Evolutionary conservation across 169 alveolate species (phyloP).

Genomic region (Theileria annulata): DNA sequence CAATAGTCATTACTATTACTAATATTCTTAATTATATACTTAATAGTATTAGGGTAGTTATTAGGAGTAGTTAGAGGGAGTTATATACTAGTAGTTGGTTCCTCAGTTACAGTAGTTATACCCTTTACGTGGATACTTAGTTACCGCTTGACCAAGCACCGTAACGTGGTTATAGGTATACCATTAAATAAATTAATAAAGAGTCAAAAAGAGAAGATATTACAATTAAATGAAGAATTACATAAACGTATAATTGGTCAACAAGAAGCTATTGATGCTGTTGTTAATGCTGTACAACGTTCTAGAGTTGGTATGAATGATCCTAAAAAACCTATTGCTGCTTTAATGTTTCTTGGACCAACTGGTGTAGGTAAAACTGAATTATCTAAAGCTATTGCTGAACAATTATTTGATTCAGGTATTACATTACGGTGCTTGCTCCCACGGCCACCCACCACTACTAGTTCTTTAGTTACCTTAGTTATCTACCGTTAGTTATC

Average conservation of each 20-base stretch:
- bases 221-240: constrained; percentile 74
- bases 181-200: constrained; percentile 78
- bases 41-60: too few species aligned
- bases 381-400: constrained; percentile 88
- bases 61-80: too few species aligned
- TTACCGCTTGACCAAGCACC: too few species aligned
- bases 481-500: too few species aligned
- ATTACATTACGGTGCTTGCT: neutral
- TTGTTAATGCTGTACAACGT: constrained; percentile 82
- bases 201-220: constrained; percentile 82
- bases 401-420: constrained; percentile 83
- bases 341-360: constrained; percentile 88
- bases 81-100: too few species aligned
- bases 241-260: constrained; percentile 83
- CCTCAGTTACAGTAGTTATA: too few species aligned
- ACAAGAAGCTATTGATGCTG: constrained; percentile 79
- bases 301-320: constrained; percentile 88
- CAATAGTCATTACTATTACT: too few species aligned
- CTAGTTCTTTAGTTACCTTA: neutral
- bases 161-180: constrained; percentile 50
- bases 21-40: too few species aligned
- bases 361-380: constrained; percentile 92
- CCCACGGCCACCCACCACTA: neutral
- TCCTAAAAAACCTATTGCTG: constrained; percentile 88
- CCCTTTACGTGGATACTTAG: too few species aligned